phyloP scores from a whole-genome alignment of 2,329 filamentous ascomycete species.

The Thermothelomyces thermophilus region DNA sequence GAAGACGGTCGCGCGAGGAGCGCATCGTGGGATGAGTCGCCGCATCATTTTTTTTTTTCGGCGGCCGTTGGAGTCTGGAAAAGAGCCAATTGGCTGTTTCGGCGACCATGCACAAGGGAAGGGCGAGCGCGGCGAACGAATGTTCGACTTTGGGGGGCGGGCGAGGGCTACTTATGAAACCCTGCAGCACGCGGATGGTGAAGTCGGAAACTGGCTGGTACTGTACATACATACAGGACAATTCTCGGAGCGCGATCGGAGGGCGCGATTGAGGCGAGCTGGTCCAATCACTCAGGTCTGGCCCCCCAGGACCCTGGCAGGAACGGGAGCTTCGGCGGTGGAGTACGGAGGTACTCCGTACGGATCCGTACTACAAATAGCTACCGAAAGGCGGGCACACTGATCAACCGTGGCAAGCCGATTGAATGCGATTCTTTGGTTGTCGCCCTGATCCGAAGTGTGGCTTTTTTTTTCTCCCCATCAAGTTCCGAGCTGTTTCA shows the following conservation, averaged over 20 bases:
- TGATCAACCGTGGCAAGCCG: slow-evolving; percentile 7
- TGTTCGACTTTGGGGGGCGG: neutral
- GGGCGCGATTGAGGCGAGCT: slow-evolving; percentile 3
- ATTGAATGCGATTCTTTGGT: neutral
- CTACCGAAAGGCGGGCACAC: neutral
- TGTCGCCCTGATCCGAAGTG: neutral
- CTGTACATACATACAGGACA: neutral
- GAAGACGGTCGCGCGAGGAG: slow-evolving; percentile 29
- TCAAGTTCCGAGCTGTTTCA: no score
- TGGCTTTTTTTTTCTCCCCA: no score
- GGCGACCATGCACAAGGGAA: neutral
- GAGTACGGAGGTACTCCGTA: no score
- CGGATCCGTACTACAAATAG: no score
- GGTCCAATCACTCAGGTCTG: slow-evolving; percentile 13
- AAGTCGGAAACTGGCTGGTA: neutral
- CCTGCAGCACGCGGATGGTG: neutral
- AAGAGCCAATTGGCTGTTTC: neutral
- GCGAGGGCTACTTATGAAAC: neutral
- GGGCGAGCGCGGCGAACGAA: no score
- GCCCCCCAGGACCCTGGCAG: slow-evolving; percentile 5
- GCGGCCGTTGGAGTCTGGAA: neutral
- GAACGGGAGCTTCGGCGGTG: no score
- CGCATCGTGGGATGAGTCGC: slow-evolving; percentile 25
- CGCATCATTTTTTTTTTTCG: slow-evolving; percentile 42
- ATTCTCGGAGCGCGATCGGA: slow-evolving; percentile 20